Percentiles rank a stretch among this genome's conserved stretches.
Conservation (phyloP, 1,284 basidiomycete species). For the Marasmius sp. region DNA sequence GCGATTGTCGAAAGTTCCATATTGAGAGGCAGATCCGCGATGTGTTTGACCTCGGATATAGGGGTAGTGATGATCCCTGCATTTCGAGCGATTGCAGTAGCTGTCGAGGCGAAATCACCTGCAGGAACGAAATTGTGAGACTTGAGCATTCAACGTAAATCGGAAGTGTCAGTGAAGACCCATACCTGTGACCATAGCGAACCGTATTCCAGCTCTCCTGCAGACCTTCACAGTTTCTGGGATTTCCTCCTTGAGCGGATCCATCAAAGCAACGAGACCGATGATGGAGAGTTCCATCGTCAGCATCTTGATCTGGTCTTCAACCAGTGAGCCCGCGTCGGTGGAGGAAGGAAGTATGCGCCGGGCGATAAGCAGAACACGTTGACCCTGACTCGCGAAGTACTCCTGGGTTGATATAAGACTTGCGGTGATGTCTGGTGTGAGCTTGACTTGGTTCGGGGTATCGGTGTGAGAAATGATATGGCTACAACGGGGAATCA, state of each 20-base stretch:
- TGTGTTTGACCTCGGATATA: slow-evolving; percentile 30
- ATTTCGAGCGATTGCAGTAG: slow-evolving; percentile 60
- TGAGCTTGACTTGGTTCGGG: slow-evolving; percentile 28
- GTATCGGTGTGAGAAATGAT: slow-evolving; percentile 34
- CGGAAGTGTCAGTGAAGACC: too few species aligned
- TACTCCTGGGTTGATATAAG: slow-evolving; percentile 45
- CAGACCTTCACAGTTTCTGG: slow-evolving; percentile 48
- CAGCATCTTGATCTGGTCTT: slow-evolving; percentile 32
- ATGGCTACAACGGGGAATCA: slow-evolving; percentile 47
- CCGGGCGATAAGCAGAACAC: slow-evolving; percentile 52
- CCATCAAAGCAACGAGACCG: slow-evolving; percentile 64
- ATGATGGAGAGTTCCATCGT: slow-evolving; percentile 53
- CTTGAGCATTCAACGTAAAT: too few species aligned
- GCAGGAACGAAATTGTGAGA: too few species aligned
- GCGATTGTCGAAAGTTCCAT: slow-evolving; percentile 19
- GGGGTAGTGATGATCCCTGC: slow-evolving; percentile 54
- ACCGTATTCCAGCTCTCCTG: slow-evolving; percentile 61
- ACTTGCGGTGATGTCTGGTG: slow-evolving; percentile 26
- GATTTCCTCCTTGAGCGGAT: slow-evolving; percentile 63
- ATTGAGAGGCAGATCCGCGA: slow-evolving; percentile 34
- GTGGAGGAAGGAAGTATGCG: slow-evolving; percentile 31
- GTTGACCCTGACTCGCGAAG: slow-evolving; percentile 56
- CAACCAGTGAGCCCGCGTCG: slow-evolving; percentile 34
- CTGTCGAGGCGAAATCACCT: slow-evolving; percentile 41
- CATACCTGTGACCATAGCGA: slow-evolving; percentile 70